Evolutionary conservation across 1,139 yeast species (phyloP), one percentile per base, ranked within the genome.

Genomic region (Geotrichum restrictum): DNA sequence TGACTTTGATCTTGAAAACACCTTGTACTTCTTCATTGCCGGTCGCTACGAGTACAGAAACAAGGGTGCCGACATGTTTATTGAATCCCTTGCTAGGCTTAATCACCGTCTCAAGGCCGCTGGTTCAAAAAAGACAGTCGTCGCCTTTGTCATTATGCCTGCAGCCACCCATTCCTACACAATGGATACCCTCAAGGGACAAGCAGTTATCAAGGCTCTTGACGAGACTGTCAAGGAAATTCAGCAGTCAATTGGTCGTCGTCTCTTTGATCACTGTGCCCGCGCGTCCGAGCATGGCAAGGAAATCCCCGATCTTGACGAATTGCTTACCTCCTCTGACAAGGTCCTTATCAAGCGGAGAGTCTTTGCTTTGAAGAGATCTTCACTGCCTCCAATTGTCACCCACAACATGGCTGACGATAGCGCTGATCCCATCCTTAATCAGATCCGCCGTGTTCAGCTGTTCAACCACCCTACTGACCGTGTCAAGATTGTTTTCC

Each of bases 381-480:
- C 84, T 51, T 76, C 88, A 2, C 75, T 89, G 64, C 98, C 98
- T 34, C 96, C 98, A 36, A 87, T 93, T 65, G 97, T 91, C 42
- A 93, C 98, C 14, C 98, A 93, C 71, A 93, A 93, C 71, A 91
- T 93, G 96, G 79, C 80, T 51, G 96, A 93, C 65, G 98, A 93
- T 68, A 79, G 88, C 18, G 83, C 75, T 53, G 98, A 93, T 71
- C 97, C 98, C 53, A 84, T 93, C 57, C 77, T 93, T 67, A 87
- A 83, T 69, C 97, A 91, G 69, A 86, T 93, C 62, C 83, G 98
- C 69, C 80, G 93, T 55, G 97, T 93, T 38, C 87, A 89, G 65
- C 75, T 93, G 64, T 93, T 93, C 76, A 93, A 93, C 71, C 81
- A 81, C 64, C 87, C 95, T 10, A 83, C 83, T 55, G 98, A 93